These are phyloP conservation scores for Schrenkiella parvula DNA, from an alignment of 345 rosid species.

Conservation along the genomic window DNA sequence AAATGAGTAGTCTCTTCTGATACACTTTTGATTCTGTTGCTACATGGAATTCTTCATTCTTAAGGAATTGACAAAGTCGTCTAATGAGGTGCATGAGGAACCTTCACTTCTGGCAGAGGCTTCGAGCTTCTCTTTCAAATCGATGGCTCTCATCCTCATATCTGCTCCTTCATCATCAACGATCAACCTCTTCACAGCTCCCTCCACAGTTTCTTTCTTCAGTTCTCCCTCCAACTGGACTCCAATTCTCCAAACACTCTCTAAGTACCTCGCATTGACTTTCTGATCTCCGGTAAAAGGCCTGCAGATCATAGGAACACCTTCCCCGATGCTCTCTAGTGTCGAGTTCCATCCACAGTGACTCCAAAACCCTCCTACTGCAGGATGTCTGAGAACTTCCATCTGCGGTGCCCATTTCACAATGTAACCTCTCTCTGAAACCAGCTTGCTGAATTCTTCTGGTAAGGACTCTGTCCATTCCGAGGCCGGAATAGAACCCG, in stretches of 20 bases:
- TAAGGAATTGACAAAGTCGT: slow-evolving; percentile 12
- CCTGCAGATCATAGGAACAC: slow-evolving; percentile 48
- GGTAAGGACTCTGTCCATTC: slow-evolving; percentile 34
- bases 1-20: not conserved
- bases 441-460: slow-evolving; percentile 26
- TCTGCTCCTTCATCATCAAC: slow-evolving; percentile 30
- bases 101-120: slow-evolving; percentile 18
- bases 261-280: slow-evolving; percentile 40
- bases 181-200: slow-evolving; percentile 31
- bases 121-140: slow-evolving; percentile 30
- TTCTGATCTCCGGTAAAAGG: slow-evolving; percentile 40
- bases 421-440: slow-evolving; percentile 35
- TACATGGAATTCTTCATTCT: not conserved
- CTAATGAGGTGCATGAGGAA: slow-evolving; percentile 25
- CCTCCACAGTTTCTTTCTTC: slow-evolving; percentile 32
- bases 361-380: slow-evolving; percentile 50
- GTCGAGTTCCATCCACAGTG: slow-evolving; percentile 57
- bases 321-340: slow-evolving; percentile 45
- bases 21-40: not conserved
- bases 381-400: slow-evolving; percentile 41
- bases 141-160: slow-evolving; percentile 31
- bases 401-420: slow-evolving; percentile 56
- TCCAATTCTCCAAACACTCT: slow-evolving; percentile 41
- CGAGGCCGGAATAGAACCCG: slow-evolving; percentile 18
- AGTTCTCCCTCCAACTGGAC: slow-evolving; percentile 34